Percentiles rank a stretch among this genome's conserved stretches.
Conservation (phyloP, 2,329 filamentous ascomycete species). For the Myriosclerotinia duriaeana region DNA sequence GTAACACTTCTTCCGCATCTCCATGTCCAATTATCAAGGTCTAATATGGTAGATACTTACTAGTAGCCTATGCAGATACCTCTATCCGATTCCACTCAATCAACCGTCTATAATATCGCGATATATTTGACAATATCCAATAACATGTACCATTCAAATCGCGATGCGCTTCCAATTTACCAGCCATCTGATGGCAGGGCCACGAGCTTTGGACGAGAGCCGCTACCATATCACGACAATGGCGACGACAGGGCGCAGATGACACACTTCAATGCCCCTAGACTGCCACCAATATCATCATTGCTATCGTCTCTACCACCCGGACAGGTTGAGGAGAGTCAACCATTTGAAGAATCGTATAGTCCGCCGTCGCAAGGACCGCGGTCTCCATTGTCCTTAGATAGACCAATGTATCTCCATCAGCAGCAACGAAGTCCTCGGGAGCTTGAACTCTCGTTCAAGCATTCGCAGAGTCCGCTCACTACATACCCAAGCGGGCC, state of each 20-base stretch:
- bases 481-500: conserved; percentile 9
- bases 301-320: conserved; percentile 16
- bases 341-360: conserved; percentile 8
- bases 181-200: conserved; percentile 16
- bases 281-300: conserved; percentile 21
- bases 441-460: conserved; percentile 16
- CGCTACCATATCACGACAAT: conserved; percentile 19
- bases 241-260: conserved; percentile 22
- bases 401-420: conserved; percentile 19
- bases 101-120: conserved; percentile 18
- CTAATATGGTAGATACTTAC: conserved; percentile 21
- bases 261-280: conserved; percentile 4
- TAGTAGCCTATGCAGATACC: conserved; percentile 24
- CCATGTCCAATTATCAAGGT: background rate
- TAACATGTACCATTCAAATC: conserved; percentile 21
- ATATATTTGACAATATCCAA: conserved; percentile 18
- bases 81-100: background rate
- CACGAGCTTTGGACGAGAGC: conserved; percentile 10
- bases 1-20: conserved; percentile 10
- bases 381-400: conserved; percentile 13
- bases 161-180: conserved; percentile 18
- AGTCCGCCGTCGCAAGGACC: conserved; percentile 19
- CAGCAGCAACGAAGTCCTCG: conserved; percentile 20
- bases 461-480: conserved; percentile 18
- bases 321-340: conserved; percentile 12